Percentiles rank a stretch among this genome's conserved stretches.
Evolutionary conservation across 108 stramenopile species (phyloP).

Genomic region (Fragilaria radians): DNA sequence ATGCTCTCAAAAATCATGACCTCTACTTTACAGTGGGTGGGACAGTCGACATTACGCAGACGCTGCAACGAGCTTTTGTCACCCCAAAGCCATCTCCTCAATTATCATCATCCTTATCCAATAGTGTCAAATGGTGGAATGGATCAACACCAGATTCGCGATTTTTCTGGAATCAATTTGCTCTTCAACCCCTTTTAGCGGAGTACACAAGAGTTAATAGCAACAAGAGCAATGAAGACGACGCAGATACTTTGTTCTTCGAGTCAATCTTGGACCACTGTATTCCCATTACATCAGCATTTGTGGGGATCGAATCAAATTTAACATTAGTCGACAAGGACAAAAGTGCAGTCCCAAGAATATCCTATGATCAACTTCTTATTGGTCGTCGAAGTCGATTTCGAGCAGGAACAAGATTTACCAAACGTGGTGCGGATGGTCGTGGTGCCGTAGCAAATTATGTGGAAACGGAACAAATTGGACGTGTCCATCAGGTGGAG

Average conservation of each 20-base stretch:
- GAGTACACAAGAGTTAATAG: constrained; percentile 47
- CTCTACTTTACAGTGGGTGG: constrained; percentile 60
- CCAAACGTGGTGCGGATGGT: constrained; percentile 86
- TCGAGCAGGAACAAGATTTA: constrained; percentile 94
- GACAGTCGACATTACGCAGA: constrained; percentile 68
- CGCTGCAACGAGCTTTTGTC: constrained; percentile 42
- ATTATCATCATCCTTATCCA: no score
- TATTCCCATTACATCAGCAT: constrained; percentile 86
- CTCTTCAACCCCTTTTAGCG: no score
- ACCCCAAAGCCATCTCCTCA: no score
- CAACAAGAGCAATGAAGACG: neutral
- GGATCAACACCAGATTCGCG: constrained; percentile 70
- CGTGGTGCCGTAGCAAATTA: constrained; percentile 89
- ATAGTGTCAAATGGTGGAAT: no score
- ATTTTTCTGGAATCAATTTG: constrained; percentile 93
- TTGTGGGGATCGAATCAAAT: constrained; percentile 71
- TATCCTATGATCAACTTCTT: constrained; percentile 63
- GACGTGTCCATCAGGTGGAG: no score
- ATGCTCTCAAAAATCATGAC: constrained; percentile 65
- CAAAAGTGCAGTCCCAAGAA: neutral
- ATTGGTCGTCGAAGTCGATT: constrained; percentile 83
- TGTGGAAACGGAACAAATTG: constrained; percentile 94
- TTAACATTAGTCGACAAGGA: constrained; percentile 20
- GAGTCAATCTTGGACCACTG: constrained; percentile 39
- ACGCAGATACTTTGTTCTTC: neutral